A percentile compares a stretch with the other conserved stretches of the same genome.
Conservation (phyloP, 2,329 filamentous ascomycete species). For the Cytospora paraplurivora region DNA sequence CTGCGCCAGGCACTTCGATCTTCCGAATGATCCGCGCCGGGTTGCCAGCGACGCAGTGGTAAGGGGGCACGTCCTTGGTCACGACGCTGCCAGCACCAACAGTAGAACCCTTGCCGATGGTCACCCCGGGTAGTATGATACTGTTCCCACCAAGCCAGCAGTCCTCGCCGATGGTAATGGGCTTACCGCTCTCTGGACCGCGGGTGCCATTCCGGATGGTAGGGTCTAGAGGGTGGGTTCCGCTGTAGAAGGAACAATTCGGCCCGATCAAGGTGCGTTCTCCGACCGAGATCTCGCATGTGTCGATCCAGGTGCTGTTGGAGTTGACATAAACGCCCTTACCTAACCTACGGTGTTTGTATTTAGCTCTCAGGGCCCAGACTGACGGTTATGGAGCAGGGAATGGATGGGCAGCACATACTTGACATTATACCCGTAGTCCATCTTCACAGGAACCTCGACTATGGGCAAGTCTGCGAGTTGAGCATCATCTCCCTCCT, state of each 20-base stretch:
- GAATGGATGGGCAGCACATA: constrained; percentile 33
- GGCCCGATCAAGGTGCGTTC: constrained; percentile 77
- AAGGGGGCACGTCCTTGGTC: constrained; percentile 71
- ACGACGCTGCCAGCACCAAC: constrained; percentile 84
- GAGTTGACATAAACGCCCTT: constrained; percentile 73
- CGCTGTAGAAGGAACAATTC: constrained; percentile 75
- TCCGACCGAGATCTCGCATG: constrained; percentile 72
- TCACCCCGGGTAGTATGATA: constrained; percentile 74
- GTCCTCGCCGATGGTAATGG: constrained; percentile 77
- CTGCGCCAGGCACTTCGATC: constrained; percentile 38
- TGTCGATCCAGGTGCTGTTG: constrained; percentile 77
- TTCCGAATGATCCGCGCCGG: constrained; percentile 61
- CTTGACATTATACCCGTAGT: constrained; percentile 77
- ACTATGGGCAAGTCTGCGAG: constrained; percentile 69
- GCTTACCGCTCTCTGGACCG: constrained; percentile 74
- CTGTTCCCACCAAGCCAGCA: constrained; percentile 78
- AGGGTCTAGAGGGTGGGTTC: constrained; percentile 76
- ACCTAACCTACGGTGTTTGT: constrained; percentile 52
- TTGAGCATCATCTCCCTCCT: constrained; percentile 64
- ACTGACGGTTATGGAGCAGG: background rate
- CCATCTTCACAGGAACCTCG: constrained; percentile 68
- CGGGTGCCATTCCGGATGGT: constrained; percentile 70
- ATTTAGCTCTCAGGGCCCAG: background rate
- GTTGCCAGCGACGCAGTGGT: constrained; percentile 66
- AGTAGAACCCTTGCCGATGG: constrained; percentile 71